A percentile compares a stretch with the other conserved stretches of the same genome.
Evolutionary conservation across 2,329 filamentous ascomycete genomes (phyloP).

Genomic region (Talaromyces piceae): DNA sequence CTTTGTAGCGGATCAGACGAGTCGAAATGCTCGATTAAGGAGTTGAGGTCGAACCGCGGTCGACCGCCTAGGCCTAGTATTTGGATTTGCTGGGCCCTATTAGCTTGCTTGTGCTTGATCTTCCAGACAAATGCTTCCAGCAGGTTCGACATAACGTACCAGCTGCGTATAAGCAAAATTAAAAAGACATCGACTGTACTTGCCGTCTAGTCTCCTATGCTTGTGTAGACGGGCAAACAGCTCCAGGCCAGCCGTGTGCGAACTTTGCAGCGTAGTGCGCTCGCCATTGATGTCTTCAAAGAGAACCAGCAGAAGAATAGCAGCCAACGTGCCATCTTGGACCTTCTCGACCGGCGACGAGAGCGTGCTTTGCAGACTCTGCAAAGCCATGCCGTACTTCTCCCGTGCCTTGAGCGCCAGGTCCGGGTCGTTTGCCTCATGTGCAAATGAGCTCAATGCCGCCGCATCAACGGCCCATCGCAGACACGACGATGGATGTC

Average conservation of each 20-base stretch:
- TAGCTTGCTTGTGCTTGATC: conserved; percentile 4
- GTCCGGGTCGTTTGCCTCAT: conserved; percentile 19
- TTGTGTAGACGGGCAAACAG: conserved; percentile 28
- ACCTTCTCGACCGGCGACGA: conserved; percentile 22
- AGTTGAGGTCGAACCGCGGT: conserved; percentile 23
- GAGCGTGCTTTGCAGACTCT: conserved; percentile 23
- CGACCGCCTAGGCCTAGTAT: conserved; percentile 27
- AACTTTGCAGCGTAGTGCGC: conserved; percentile 27
- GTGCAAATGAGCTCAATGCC: conserved; percentile 27
- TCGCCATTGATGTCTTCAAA: conserved; percentile 35
- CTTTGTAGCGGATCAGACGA: conserved; percentile 24
- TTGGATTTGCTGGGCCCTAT: conserved; percentile 24
- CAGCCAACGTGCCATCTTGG: conserved; percentile 31
- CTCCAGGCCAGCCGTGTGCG: conserved; percentile 30
- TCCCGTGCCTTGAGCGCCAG: conserved; percentile 23
- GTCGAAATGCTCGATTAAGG: conserved; percentile 20
- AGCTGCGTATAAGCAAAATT: conserved; percentile 30
- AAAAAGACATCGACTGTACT: conserved; percentile 29
- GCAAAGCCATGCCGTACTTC: conserved; percentile 26
- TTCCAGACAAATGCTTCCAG: not conserved
- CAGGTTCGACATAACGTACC: conserved; percentile 19
- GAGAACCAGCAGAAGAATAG: conserved; percentile 28
- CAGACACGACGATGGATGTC: conserved; percentile 21
- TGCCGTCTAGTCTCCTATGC: conserved; percentile 21
- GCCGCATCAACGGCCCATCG: conserved; percentile 29